Evolutionary conservation across 2,329 filamentous ascomycete genomes (phyloP).

Genomic region (Cladosporium oxysporum): DNA sequence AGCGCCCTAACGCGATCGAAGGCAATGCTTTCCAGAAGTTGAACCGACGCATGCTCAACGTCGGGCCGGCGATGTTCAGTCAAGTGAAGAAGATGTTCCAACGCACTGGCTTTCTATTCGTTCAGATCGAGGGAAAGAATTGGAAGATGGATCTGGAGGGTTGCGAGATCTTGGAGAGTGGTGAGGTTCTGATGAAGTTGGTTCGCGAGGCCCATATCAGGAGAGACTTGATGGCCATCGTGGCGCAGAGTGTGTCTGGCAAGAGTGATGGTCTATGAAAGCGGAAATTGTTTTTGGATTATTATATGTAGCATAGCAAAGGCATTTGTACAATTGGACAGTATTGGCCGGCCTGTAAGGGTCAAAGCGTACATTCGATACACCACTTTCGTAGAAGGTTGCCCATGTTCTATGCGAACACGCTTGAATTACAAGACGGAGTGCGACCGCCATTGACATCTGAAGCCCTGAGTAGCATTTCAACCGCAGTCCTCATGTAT

Average conservation of each 20-base stretch:
- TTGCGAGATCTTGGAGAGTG: conserved; percentile 30
- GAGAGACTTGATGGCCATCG: neutral
- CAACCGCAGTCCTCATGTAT: neutral
- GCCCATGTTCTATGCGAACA: neutral
- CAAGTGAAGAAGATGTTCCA: conserved; percentile 30
- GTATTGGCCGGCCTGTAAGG: neutral
- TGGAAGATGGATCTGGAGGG: conserved; percentile 35
- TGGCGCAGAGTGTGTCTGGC: neutral
- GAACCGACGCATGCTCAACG: conserved; percentile 1
- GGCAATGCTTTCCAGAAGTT: neutral
- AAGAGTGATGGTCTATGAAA: neutral
- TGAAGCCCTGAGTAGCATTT: neutral
- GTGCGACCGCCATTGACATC: neutral
- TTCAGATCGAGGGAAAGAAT: conserved; percentile 26
- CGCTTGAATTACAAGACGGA: neutral
- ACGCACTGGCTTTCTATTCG: conserved; percentile 32
- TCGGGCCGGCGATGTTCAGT: neutral
- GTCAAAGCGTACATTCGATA: neutral
- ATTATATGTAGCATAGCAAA: neutral
- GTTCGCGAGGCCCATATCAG: neutral
- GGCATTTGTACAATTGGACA: neutral
- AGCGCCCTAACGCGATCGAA: neutral
- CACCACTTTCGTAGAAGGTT: neutral
- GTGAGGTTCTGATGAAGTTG: conserved; percentile 22
- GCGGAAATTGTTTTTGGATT: neutral